Evolutionary conservation across 2,329 filamentous ascomycete species (phyloP).

Genomic region (Penicillium digitatum): DNA sequence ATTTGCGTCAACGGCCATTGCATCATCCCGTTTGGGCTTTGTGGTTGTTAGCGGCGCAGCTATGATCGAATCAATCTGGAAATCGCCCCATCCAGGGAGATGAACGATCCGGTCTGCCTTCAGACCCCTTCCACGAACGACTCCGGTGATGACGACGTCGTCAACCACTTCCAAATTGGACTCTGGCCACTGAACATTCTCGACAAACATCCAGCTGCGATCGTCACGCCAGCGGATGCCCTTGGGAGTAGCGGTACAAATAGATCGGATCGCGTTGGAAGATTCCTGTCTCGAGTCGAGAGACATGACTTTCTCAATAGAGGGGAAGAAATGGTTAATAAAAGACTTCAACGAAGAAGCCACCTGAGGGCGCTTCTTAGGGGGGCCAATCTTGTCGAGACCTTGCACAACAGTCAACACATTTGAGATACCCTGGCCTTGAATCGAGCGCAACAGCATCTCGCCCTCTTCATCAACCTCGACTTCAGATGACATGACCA

Average conservation of each 20-base stretch:
- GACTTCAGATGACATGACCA: constrained; percentile 74
- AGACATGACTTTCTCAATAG: constrained; percentile 85
- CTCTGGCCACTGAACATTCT: constrained; percentile 70
- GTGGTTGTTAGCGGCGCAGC: constrained; percentile 63
- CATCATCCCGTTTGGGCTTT: constrained; percentile 53
- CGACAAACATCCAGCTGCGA: constrained; percentile 89
- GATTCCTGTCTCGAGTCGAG: constrained; percentile 87
- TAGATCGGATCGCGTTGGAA: constrained; percentile 80
- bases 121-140: constrained; percentile 77
- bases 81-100: constrained; percentile 89
- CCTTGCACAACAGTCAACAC: constrained; percentile 81
- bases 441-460: constrained; percentile 76
- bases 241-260: constrained; percentile 90
- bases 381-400: constrained; percentile 70
- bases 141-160: constrained; percentile 74
- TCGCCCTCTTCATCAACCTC: constrained; percentile 78
- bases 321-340: constrained; percentile 90
- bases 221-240: constrained; percentile 95
- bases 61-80: constrained; percentile 84
- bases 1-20: constrained; percentile 66
- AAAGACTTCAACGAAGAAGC: constrained; percentile 82
- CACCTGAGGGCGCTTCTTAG: constrained; percentile 73
- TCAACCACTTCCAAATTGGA: constrained; percentile 44
- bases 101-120: constrained; percentile 89
- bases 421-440: constrained; percentile 91